These are phyloP conservation scores for Pythium volutum DNA, from an alignment of 352 stramenopile genomes.

Conservation along the genomic window DNA sequence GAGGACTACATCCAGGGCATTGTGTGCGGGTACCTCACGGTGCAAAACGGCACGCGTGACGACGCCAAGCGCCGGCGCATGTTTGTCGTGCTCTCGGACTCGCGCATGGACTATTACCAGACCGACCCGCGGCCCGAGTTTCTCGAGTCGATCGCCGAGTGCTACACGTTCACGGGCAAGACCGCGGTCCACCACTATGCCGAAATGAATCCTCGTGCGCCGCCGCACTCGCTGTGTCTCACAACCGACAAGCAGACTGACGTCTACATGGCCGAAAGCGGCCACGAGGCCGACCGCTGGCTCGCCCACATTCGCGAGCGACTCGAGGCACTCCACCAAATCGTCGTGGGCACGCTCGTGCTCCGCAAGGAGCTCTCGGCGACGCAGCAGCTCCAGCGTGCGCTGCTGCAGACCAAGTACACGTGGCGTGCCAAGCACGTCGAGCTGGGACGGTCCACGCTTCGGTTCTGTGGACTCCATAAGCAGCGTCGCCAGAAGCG, in stretches of 20 bases:
- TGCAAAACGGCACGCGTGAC: slow-evolving; percentile 47
- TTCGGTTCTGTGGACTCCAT: slow-evolving; percentile 41
- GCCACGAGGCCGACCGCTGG: slow-evolving; percentile 47
- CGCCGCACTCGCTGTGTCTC: slow-evolving; percentile 55
- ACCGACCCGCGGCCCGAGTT: slow-evolving; percentile 62
- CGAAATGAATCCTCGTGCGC: slow-evolving; percentile 59
- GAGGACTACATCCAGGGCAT: slow-evolving; percentile 75
- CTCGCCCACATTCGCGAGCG: slow-evolving; percentile 45
- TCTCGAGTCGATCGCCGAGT: slow-evolving; percentile 44
- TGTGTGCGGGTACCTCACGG: slow-evolving; percentile 60
- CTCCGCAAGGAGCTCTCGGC: slow-evolving; percentile 49
- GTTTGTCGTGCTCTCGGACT: slow-evolving; percentile 73
- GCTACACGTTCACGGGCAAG: slow-evolving; percentile 45
- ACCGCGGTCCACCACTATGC: slow-evolving; percentile 57
- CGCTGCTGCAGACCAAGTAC: slow-evolving; percentile 61
- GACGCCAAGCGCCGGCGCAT: slow-evolving; percentile 51
- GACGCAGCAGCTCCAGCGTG: slow-evolving; percentile 49
- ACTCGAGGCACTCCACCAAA: slow-evolving; percentile 44
- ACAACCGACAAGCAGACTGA: slow-evolving; percentile 57
- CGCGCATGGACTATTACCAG: slow-evolving; percentile 73
- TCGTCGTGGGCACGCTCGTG: slow-evolving; percentile 48
- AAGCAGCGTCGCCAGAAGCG: slow-evolving; percentile 17
- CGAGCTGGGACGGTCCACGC: slow-evolving; percentile 50
- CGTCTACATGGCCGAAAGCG: slow-evolving; percentile 56
- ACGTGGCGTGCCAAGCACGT: slow-evolving; percentile 55